phyloP scores from a whole-genome alignment of 2,329 filamentous ascomycete genomes.

The Microdochium paspali region DNA sequence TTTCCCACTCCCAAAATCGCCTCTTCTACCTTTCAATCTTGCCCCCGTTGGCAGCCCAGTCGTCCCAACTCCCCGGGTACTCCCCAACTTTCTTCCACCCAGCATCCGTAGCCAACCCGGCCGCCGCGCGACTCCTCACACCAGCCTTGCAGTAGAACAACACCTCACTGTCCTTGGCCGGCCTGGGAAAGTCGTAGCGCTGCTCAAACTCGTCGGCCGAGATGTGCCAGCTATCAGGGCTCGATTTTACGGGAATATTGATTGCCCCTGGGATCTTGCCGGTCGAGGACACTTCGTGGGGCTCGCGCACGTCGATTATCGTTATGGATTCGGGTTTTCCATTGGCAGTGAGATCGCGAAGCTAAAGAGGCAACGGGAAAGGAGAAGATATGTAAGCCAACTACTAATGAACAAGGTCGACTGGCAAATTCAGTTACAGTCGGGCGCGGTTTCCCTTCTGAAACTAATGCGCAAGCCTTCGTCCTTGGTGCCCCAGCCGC shows the following conservation, averaged over 20 bases:
- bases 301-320: constrained; percentile 59
- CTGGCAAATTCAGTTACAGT: too few species aligned
- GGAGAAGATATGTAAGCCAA: background rate
- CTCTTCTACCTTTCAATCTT: constrained; percentile 37
- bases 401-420: too few species aligned
- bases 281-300: constrained; percentile 50
- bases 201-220: constrained; percentile 72
- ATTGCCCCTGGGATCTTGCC: constrained; percentile 72
- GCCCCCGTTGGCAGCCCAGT: constrained; percentile 72
- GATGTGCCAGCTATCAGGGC: constrained; percentile 73
- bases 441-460: too few species aligned
- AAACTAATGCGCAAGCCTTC: too few species aligned
- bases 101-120: constrained; percentile 63
- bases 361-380: constrained; percentile 5
- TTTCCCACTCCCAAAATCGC: background rate
- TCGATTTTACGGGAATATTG: constrained; percentile 71
- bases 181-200: constrained; percentile 47
- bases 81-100: constrained; percentile 67
- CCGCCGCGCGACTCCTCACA: constrained; percentile 70
- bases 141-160: constrained; percentile 94
- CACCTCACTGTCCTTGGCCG: constrained; percentile 42
- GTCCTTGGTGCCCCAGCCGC: too few species aligned
- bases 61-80: constrained; percentile 69
- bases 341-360: constrained; percentile 7
- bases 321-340: constrained; percentile 2